Evolutionary conservation across 176 grass and related monocot species (phyloP).

Genomic region (Carex kokanica): DNA sequence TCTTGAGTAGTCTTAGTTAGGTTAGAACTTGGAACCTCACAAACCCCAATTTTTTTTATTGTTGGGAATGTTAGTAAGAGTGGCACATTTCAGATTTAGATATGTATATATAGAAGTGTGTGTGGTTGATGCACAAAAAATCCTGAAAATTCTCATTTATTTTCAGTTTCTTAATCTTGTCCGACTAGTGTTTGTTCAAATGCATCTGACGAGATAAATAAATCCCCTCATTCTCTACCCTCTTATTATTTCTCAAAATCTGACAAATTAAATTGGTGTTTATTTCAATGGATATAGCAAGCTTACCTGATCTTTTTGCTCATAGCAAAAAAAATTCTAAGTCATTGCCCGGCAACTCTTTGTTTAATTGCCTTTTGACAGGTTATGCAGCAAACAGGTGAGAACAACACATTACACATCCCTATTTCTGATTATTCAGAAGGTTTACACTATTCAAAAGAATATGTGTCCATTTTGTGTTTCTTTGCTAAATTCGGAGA

Average conservation of each 20-base stretch:
- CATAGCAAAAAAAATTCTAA: neutral
- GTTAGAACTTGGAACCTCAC: neutral
- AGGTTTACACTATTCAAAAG: neutral
- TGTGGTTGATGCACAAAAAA: neutral
- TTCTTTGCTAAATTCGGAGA: neutral
- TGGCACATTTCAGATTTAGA: neutral
- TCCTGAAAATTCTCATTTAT: neutral
- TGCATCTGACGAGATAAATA: constrained; percentile 35
- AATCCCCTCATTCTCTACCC: neutral
- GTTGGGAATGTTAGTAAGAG: neutral
- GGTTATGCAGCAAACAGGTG: constrained; percentile 96
- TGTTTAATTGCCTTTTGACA: constrained; percentile 44
- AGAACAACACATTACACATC: neutral
- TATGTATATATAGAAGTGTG: neutral
- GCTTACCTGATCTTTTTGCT: neutral
- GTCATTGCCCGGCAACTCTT: neutral
- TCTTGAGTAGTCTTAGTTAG: neutral
- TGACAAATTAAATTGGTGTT: neutral
- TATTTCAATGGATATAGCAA: neutral
- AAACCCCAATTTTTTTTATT: neutral
- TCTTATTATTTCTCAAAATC: neutral
- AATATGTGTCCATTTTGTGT: neutral
- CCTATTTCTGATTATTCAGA: neutral
- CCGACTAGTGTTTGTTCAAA: constrained; percentile 19
- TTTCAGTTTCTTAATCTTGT: neutral